A percentile compares a stretch with the other conserved stretches of the same genome.
phyloP scores from a whole-genome alignment of 768 basidiomycete genomes.

The Myochromella boudieri region DNA sequence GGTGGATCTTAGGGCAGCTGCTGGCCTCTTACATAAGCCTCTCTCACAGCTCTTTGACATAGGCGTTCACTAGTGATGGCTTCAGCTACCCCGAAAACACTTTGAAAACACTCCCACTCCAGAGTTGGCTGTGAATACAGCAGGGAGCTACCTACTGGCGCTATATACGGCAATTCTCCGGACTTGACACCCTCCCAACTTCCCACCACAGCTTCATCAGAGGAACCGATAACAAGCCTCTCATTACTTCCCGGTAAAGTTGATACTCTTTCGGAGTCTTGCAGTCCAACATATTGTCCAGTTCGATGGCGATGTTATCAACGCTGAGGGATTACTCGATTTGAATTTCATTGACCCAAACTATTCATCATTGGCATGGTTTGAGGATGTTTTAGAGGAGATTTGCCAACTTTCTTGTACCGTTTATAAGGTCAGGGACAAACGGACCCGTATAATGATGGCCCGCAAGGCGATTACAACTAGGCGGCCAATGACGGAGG shows the following conservation, averaged over 20 bases:
- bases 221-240: slow-evolving; percentile 46
- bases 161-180: slow-evolving; percentile 45
- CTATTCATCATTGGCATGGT: slow-evolving; percentile 45
- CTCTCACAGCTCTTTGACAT: too few species aligned
- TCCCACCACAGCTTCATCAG: slow-evolving; percentile 26
- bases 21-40: too few species aligned
- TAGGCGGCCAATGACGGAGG: slow-evolving; percentile 88
- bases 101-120: too few species aligned
- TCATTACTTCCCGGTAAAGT: slow-evolving; percentile 16
- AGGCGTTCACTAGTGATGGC: too few species aligned
- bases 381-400: slow-evolving; percentile 76
- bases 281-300: slow-evolving; percentile 27
- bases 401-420: slow-evolving; percentile 83
- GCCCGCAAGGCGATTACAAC: slow-evolving; percentile 95
- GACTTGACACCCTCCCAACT: slow-evolving; percentile 19
- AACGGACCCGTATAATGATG: slow-evolving; percentile 75
- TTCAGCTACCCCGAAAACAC: too few species aligned
- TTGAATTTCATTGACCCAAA: too few species aligned
- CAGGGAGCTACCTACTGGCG: slow-evolving; percentile 30
- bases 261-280: slow-evolving; percentile 27
- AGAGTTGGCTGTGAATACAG: too few species aligned
- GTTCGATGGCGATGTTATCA: slow-evolving; percentile 29
- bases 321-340: slow-evolving; percentile 37
- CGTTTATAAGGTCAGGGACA: slow-evolving; percentile 91
- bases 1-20: too few species aligned